Evolutionary conservation across 2,329 filamentous ascomycete species (phyloP).

Genomic region (Aureobasidium sp.): DNA sequence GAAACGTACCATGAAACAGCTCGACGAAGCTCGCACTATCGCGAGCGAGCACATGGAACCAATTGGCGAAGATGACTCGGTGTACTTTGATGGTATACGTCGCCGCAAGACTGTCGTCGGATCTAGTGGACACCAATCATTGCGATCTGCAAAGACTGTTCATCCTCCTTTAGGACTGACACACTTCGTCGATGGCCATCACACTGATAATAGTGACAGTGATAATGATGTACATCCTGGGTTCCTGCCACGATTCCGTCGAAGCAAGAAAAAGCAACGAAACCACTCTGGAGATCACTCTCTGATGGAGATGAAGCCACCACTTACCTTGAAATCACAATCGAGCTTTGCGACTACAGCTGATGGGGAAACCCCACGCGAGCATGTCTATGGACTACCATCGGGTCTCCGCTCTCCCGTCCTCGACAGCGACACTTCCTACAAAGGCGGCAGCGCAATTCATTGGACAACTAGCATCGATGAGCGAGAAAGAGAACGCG

Average conservation of each 20-base stretch:
- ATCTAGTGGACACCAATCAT: conserved; percentile 31
- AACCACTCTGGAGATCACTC: conserved; percentile 19
- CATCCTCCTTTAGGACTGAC: conserved; percentile 86
- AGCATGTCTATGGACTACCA: conserved; percentile 45
- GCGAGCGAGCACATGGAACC: conserved; percentile 74
- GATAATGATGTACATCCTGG: conserved; percentile 35
- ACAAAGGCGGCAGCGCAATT: conserved; percentile 30
- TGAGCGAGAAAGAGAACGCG: conserved; percentile 28
- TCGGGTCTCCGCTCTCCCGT: conserved; percentile 35
- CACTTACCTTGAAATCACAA: background rate
- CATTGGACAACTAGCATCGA: conserved; percentile 37
- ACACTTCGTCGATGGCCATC: conserved; percentile 62
- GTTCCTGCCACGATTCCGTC: conserved; percentile 22
- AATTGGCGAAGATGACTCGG: conserved; percentile 68
- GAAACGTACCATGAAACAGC: conserved; percentile 67
- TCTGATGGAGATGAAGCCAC: conserved; percentile 18
- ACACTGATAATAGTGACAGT: conserved; percentile 29
- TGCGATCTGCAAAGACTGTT: conserved; percentile 40
- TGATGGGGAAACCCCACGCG: conserved; percentile 17
- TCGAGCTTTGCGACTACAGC: background rate
- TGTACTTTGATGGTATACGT: conserved; percentile 88
- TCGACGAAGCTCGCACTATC: conserved; percentile 67
- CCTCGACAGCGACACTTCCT: conserved; percentile 42
- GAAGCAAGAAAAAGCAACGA: conserved; percentile 20
- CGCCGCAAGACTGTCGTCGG: conserved; percentile 55